Evolutionary conservation across 768 basidiomycete genomes (phyloP).

Genomic region (Clitopilus hobsonii): DNA sequence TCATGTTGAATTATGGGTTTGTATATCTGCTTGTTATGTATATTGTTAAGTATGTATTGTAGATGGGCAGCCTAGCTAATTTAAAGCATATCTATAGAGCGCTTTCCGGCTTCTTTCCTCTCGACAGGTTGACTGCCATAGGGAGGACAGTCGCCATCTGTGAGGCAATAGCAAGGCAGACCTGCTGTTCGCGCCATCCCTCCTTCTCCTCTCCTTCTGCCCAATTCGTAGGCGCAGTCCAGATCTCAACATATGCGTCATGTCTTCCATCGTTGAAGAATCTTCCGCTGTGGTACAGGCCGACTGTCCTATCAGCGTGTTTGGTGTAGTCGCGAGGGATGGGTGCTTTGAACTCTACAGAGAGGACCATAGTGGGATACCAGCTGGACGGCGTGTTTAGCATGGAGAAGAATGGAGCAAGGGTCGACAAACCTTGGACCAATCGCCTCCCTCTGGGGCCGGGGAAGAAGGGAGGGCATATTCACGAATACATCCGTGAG

Average conservation of each 20-base stretch:
- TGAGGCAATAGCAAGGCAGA: constrained; percentile 58
- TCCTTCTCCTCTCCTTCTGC: constrained; percentile 35
- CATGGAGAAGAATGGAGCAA: neutral
- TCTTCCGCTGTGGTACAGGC: constrained; percentile 45
- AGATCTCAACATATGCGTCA: constrained; percentile 56
- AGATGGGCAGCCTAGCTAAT: too few species aligned
- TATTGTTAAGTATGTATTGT: neutral
- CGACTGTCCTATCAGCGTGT: constrained; percentile 50
- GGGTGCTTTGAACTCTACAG: constrained; percentile 60
- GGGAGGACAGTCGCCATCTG: constrained; percentile 55
- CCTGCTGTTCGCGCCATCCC: constrained; percentile 58
- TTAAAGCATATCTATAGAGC: neutral
- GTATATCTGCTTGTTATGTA: neutral
- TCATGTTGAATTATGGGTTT: neutral
- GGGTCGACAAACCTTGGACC: constrained; percentile 21
- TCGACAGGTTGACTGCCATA: constrained; percentile 32
- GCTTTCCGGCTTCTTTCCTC: constrained; percentile 13
- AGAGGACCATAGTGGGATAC: constrained; percentile 59
- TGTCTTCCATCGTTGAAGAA: constrained; percentile 55
- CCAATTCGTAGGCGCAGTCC: constrained; percentile 58
- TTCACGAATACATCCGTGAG: constrained; percentile 51
- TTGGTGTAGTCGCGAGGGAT: constrained; percentile 38
- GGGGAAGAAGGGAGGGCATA: constrained; percentile 42
- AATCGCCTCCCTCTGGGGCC: constrained; percentile 34
- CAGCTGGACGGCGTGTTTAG: constrained; percentile 33